These are phyloP conservation scores for Paramecium sexaurelia DNA, from an alignment of 73 alveolate genomes.

Conservation along the genomic window DNA sequence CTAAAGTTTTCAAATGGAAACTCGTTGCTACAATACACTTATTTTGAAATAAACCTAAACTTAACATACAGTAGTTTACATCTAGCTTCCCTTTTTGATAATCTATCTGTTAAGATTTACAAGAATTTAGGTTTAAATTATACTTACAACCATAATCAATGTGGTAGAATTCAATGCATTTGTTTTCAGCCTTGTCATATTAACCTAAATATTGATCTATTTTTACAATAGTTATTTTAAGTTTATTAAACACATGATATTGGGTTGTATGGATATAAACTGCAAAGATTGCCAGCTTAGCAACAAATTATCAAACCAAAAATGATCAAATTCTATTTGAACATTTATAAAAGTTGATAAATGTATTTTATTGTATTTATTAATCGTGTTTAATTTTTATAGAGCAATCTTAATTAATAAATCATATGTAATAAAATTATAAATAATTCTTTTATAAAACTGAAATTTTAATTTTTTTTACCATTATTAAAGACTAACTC, in stretches of 20 bases:
- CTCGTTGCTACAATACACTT: neutral
- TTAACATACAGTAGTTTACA: neutral
- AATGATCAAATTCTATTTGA: neutral
- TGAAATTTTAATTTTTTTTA: no score
- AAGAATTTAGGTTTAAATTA: neutral
- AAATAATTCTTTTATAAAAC: no score
- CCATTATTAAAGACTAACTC: no score
- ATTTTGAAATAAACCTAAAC: neutral
- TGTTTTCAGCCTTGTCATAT: neutral
- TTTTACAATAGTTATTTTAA: neutral
- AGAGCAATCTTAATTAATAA: no score
- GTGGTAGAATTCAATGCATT: neutral
- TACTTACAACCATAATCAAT: neutral
- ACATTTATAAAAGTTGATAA: no score
- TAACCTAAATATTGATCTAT: neutral
- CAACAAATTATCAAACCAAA: neutral
- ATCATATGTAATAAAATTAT: no score
- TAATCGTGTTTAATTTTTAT: no score
- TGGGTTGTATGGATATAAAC: neutral
- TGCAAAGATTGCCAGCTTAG: neutral
- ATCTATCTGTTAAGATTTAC: neutral
- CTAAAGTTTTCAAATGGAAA: neutral
- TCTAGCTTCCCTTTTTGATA: neutral
- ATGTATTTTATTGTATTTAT: no score
- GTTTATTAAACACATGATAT: neutral